Percentiles rank a stretch among this genome's conserved stretches.
These are phyloP conservation scores for Candida sanyiensis DNA, from an alignment of 805 yeast genomes.

Conservation along the genomic window DNA sequence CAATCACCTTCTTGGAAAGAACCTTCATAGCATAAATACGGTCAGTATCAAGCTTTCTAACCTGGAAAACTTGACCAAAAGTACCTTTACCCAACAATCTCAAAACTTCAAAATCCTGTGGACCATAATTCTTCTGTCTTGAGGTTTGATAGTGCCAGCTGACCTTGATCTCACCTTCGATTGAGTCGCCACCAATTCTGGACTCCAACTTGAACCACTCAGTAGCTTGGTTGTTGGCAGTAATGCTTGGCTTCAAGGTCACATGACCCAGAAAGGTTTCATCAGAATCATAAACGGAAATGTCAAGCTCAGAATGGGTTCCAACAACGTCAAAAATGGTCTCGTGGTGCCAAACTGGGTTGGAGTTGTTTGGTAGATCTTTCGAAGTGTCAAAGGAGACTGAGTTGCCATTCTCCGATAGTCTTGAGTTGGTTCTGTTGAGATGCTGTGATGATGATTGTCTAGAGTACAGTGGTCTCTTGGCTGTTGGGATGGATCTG, in stretches of 20 bases:
- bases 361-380: conserved; percentile 35
- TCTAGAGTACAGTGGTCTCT: conserved; percentile 37
- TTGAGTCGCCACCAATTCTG: conserved; percentile 61
- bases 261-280: conserved; percentile 87
- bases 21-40: conserved; percentile 98
- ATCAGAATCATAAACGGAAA: conserved; percentile 87
- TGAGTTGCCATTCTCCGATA: conserved; percentile 8
- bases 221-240: conserved; percentile 32
- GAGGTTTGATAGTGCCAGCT: conserved; percentile 67
- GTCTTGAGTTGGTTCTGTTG: conserved; percentile 24
- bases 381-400: conserved; percentile 1
- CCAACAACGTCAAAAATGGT: conserved; percentile 91
- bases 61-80: conserved; percentile 97
- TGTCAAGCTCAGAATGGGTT: conserved; percentile 74
- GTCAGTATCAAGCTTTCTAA: conserved; percentile 80
- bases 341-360: conserved; percentile 89
- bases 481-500: conserved; percentile 20
- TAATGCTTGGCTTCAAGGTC: conserved; percentile 56
- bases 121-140: conserved; percentile 72
- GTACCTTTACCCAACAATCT: conserved; percentile 93
- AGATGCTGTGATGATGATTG: conserved; percentile 39
- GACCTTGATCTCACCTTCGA: conserved; percentile 72
- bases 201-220: conserved; percentile 73
- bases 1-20: conserved; percentile 88
- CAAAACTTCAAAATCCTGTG: conserved; percentile 89